Base-by-base conservation (phyloP, 2,329 filamentous ascomycete genomes). In the Penicillium sp. region DNA sequence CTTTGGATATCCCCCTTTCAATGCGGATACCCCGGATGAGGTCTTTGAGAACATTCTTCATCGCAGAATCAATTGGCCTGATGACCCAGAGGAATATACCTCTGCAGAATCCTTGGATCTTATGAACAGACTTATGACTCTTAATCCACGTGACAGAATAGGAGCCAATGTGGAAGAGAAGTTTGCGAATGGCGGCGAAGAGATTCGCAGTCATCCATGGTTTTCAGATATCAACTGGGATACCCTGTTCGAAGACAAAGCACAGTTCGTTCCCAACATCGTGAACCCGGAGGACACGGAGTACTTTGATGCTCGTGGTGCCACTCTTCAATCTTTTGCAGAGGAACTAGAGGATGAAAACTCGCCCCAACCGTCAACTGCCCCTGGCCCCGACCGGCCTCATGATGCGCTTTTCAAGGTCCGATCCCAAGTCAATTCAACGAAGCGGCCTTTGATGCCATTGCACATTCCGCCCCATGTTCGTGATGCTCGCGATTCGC, bases 251-350 rank as follows among this genome's bases (percentile, higher is more conserved):
- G 88, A 97, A 67, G 93, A 97, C 60, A 92, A 97, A 67, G 91
- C 95, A 3, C 91, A 96, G 55, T 99, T 99, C 70, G 88, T 99
- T 10, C 94, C 94, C 0, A 89, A 90, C 38, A 87, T 89, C 1
- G 91, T 96, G 67, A 93, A 99, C 63, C 92, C 91, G 0, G 94
- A 99, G 71, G 93, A 99, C 67, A 99, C 94, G 0, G 95, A 99
- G 68, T 99, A 99, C 69, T 99, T 99, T 64, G 94, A 99, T 74
- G 77, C 90, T 19, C 84, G 94, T 61, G 94, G 94, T 27, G 94
- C 94, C 14, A 95, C 91, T 1, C 81, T 97, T 61, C 90, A 96
- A 66, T 89, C 90, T 3, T 99, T 99, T 71, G 87, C 89, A 0
- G 91, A 96, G 59, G 94, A 99, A 70, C 88, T 97, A 66, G 93